Evolutionary conservation across 768 basidiomycete genomes (phyloP).

Genomic region (Collybia mongolica): DNA sequence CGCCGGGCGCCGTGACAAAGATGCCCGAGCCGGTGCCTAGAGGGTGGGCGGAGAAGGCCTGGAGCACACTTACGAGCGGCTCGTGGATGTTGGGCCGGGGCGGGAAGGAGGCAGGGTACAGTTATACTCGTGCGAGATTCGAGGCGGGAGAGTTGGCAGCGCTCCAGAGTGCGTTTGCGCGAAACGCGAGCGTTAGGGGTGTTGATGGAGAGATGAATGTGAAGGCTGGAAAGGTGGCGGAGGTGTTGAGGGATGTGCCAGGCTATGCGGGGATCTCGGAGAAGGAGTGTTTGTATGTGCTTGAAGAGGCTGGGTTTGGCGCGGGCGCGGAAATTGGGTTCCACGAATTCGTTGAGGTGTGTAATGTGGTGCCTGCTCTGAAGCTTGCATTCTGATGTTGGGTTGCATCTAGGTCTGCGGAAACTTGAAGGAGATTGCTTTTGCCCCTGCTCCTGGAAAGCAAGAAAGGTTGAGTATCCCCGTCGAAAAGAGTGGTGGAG

Average conservation of each 20-base stretch:
- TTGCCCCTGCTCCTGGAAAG: slow-evolving; percentile 29
- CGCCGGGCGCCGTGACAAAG: slow-evolving; percentile 41
- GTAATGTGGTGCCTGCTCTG: slow-evolving; percentile 20
- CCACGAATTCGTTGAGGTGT: slow-evolving; percentile 87
- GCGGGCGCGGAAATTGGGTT: slow-evolving; percentile 59
- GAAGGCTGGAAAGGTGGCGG: slow-evolving; percentile 35
- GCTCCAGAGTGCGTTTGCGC: slow-evolving; percentile 37
- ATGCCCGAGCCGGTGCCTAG: slow-evolving; percentile 22
- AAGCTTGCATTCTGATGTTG: not conserved
- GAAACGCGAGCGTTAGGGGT: slow-evolving; percentile 20
- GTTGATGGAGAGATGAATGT: slow-evolving; percentile 30
- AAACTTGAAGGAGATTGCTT: slow-evolving; percentile 65
- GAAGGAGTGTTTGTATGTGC: slow-evolving; percentile 50
- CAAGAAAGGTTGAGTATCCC: slow-evolving; percentile 41
- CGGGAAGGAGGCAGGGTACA: slow-evolving; percentile 9
- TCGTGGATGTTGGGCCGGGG: slow-evolving; percentile 36
- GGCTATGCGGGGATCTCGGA: slow-evolving; percentile 51
- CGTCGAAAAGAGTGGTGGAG: slow-evolving; percentile 56
- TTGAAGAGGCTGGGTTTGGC: slow-evolving; percentile 72
- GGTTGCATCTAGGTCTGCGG: slow-evolving; percentile 60
- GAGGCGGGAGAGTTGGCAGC: slow-evolving; percentile 42
- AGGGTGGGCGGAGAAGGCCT: slow-evolving; percentile 24
- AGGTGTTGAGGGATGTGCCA: slow-evolving; percentile 42
- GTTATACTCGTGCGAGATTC: slow-evolving; percentile 41
- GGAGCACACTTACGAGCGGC: slow-evolving; percentile 26